These are phyloP conservation scores for Lithohypha guttulata DNA, from an alignment of 2,329 filamentous ascomycete species.

Conservation along the genomic window DNA sequence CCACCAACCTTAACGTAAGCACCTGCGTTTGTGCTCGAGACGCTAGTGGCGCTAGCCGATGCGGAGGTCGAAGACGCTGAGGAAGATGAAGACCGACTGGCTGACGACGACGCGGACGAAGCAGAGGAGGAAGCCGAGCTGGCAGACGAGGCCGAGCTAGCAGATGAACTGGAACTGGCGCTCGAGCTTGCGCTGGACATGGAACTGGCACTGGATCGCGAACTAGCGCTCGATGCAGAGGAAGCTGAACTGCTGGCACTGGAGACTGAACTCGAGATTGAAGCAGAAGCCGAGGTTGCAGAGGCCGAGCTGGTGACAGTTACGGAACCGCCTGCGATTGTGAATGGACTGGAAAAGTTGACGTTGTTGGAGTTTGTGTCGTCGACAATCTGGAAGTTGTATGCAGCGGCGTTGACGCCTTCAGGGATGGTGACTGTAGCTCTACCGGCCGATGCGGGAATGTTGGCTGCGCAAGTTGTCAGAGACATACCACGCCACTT, in stretches of 20 bases:
- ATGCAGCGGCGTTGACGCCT: constrained; percentile 34
- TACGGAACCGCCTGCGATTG: constrained; percentile 32
- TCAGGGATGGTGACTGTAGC: constrained; percentile 39
- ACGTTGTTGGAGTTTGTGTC: constrained; percentile 33
- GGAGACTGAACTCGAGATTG: not conserved
- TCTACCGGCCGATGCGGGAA: constrained; percentile 38
- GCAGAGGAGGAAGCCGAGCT: constrained; percentile 13
- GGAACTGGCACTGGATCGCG: too few relatives aligned
- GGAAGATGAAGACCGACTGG: constrained; percentile 13
- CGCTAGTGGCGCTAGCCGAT: constrained; percentile 16
- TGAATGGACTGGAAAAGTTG: constrained; percentile 46
- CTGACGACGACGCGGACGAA: constrained; percentile 19
- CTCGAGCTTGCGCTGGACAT: constrained; percentile 16
- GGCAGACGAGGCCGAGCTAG: constrained; percentile 15
- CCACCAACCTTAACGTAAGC: constrained; percentile 27
- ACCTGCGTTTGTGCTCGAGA: constrained; percentile 23
- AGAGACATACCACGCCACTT: too few relatives aligned
- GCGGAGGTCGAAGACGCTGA: constrained; percentile 15
- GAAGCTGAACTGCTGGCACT: not conserved
- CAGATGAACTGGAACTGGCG: constrained; percentile 15
- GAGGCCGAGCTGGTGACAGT: constrained; percentile 26
- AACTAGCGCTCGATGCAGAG: not conserved
- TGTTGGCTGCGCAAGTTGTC: constrained; percentile 34
- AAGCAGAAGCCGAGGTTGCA: constrained; percentile 11
- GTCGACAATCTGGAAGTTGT: constrained; percentile 44